Evolutionary conservation across 805 yeast species (phyloP), one percentile per base, ranked within the genome.

Genomic region (Lipomyces yamadae): DNA sequence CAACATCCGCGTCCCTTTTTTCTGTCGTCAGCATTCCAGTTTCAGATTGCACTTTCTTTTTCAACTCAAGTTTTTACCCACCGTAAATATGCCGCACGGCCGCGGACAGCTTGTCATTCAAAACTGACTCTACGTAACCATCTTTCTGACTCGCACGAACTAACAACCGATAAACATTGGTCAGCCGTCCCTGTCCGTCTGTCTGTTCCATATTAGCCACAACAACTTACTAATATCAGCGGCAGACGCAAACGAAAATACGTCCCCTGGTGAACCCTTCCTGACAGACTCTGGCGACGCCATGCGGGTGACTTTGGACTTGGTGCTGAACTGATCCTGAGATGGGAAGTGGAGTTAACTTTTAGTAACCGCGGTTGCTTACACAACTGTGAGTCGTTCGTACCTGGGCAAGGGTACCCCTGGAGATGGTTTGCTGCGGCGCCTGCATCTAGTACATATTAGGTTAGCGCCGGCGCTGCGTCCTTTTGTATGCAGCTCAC

Each of bases 121-220:
- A 78, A 1, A 84, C 76, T 0, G 83, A 77, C 72, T 88, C 89
- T 55, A 91, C 85, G 72, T 88, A 91, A 3, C 86, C 83, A 76
- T 94, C 99, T 75, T 94, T 94, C 75, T 94, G 98, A 75, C 91
- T 88, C 1, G 98, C 91, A 61, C 97, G 84, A 48, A 94, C 96
- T 81, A 34, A 24, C 29, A 1, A 6, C 11, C 24, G 13, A 24
- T 37, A 29, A 66, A 29, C n/a, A 15, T 5, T 3, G 52, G 33
- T 24, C 37, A 15, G 30, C 39, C 37, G 33, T 24, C 24, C 24
- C 61, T 24, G 64, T 15, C 39, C 33, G 50, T 29, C 13, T 24
- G 24, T 24, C 24, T 24, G 24, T 24, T 24, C 24, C 1, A 24
- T 24, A 24, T 24, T 24, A 24, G 24, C 24, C 24, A 24, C 24